These are phyloP conservation scores for Psilocybe cyanescens DNA, from an alignment of 768 basidiomycete species.

Conservation along the genomic window DNA sequence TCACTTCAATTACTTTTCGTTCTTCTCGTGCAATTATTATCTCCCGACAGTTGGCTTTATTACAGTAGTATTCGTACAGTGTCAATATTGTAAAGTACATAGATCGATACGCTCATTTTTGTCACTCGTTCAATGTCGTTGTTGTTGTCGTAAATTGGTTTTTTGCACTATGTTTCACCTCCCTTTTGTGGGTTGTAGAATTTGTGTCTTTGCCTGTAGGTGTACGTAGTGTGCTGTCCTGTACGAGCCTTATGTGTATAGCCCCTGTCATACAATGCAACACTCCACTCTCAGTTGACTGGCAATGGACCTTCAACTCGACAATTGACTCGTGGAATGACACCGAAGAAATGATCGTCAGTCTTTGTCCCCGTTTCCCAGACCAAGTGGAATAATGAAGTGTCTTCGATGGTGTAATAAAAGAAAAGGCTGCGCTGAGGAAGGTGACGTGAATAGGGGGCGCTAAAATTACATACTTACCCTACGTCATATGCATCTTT, in stretches of 20 bases:
- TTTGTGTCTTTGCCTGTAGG: neutral
- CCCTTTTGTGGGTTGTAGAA: no score
- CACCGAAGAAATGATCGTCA: no score
- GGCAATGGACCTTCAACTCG: neutral
- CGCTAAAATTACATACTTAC: neutral
- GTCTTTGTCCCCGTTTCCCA: no score
- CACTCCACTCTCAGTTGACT: neutral
- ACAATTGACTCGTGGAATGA: neutral
- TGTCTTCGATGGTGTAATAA: no score
- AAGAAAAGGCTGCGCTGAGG: neutral
- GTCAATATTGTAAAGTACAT: neutral
- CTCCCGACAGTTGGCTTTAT: neutral
- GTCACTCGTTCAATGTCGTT: neutral
- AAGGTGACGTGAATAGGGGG: constrained; percentile 1
- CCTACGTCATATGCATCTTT: constrained; percentile 3
- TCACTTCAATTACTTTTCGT: neutral
- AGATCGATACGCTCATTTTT: neutral
- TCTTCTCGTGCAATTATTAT: neutral
- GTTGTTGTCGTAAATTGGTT: neutral
- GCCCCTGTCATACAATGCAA: neutral
- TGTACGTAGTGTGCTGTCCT: neutral
- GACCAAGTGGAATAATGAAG: no score
- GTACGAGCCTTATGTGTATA: neutral
- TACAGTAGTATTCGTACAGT: neutral
- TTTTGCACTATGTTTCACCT: neutral